Percentiles rank a stretch among this genome's conserved stretches.
These are phyloP conservation scores for Backusella mclennaniae DNA, from an alignment of 192 early-diverging fungal genomes.

Conservation along the genomic window DNA sequence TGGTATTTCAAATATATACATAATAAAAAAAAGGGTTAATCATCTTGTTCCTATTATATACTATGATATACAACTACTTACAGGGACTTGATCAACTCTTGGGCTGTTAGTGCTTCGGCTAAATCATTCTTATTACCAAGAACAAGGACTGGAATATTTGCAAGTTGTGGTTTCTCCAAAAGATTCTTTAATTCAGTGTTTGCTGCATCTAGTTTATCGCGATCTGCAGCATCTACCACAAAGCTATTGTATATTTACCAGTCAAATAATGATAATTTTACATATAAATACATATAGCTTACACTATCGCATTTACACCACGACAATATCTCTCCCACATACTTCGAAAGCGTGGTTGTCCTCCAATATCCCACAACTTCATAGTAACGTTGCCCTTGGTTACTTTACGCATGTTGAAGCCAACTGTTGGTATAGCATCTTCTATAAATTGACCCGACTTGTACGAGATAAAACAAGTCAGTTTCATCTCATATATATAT, in stretches of 20 bases:
- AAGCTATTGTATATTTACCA: slow-evolving; percentile 56
- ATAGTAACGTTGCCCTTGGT: slow-evolving; percentile 93
- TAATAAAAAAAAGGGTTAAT: neutral
- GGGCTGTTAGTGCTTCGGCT: slow-evolving; percentile 80
- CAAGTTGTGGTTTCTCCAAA: slow-evolving; percentile 91
- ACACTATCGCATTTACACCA: slow-evolving; percentile 98
- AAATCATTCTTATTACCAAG: slow-evolving; percentile 99
- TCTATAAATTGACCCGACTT: slow-evolving; percentile 79
- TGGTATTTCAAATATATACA: neutral
- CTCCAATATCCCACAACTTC: slow-evolving; percentile 99
- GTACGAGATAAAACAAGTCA: neutral
- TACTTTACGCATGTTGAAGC: slow-evolving; percentile 98
- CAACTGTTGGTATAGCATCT: slow-evolving; percentile 96
- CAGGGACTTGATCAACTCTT: slow-evolving; percentile 90
- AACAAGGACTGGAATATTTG: slow-evolving; percentile 94
- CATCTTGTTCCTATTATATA: neutral
- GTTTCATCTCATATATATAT: neutral
- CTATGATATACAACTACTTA: slow-evolving; percentile 35
- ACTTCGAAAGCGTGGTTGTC: slow-evolving; percentile 94
- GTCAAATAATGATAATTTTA: neutral
- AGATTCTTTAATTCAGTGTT: slow-evolving; percentile 88
- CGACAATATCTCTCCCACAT: slow-evolving; percentile 93
- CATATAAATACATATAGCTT: slow-evolving; percentile 25
- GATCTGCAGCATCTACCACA: slow-evolving; percentile 96
- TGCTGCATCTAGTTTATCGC: slow-evolving; percentile 88